Conservation (phyloP, 306 rosid species). For the Vigna reflexopilosa region DNA sequence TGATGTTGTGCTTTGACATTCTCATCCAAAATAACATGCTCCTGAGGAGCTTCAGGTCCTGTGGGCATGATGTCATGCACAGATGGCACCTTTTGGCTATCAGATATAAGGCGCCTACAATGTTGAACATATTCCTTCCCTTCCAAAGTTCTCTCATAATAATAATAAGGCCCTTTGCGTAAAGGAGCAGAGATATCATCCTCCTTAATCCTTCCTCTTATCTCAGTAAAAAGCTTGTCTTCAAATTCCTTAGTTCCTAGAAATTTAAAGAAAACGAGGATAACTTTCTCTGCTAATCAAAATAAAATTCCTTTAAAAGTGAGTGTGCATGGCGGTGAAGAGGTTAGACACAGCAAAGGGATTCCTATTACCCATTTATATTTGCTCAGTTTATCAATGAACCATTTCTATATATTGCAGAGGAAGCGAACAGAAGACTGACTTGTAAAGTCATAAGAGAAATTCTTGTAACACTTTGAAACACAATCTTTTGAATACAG, state of each 20-base stretch:
- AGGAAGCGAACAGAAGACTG: constrained; percentile 3
- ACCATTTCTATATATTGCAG: not conserved
- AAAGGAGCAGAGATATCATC: constrained; percentile 77
- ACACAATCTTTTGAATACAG: not conserved
- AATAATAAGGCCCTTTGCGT: constrained; percentile 74
- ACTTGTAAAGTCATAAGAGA: not conserved
- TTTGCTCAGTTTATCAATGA: constrained; percentile 8
- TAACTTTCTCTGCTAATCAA: not conserved
- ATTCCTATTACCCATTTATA: constrained; percentile 12
- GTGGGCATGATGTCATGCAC: constrained; percentile 73
- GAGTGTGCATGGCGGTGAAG: no score
- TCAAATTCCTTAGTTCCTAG: constrained; percentile 73
- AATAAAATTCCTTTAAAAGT: constrained; percentile 9
- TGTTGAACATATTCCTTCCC: constrained; percentile 85
- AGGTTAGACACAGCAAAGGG: not conserved
- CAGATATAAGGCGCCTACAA: constrained; percentile 70
- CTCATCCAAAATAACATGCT: constrained; percentile 89
- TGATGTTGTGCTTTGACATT: constrained; percentile 73
- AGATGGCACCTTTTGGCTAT: constrained; percentile 54
- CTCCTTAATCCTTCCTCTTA: constrained; percentile 84
- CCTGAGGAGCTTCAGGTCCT: constrained; percentile 71
- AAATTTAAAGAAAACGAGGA: not conserved
- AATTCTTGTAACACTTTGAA: not conserved
- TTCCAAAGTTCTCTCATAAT: constrained; percentile 68
- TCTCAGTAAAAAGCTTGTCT: constrained; percentile 74